Conservation (phyloP, 352 stramenopile species). For the Phytophthora vignae region DNA sequence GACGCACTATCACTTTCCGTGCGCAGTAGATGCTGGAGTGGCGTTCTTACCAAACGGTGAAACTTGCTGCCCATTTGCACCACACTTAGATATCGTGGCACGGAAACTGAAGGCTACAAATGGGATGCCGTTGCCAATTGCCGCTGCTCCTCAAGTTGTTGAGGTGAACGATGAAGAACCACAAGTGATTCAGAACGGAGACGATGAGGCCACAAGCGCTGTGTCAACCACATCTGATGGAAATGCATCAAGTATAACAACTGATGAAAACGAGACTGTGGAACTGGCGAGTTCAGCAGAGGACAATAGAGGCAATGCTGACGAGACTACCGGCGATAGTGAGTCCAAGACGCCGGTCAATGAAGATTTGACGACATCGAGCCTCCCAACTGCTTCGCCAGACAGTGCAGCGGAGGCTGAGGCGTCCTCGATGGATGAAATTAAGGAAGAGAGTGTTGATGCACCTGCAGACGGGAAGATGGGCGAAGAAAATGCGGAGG, state of each 20-base stretch:
- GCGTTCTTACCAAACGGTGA: constrained; percentile 76
- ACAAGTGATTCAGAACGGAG: background rate
- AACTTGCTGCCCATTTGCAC: constrained; percentile 64
- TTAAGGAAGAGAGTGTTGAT: constrained; percentile 7
- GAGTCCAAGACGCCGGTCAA: constrained; percentile 9
- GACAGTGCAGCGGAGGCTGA: background rate
- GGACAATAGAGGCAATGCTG: constrained; percentile 9
- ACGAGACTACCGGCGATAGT: background rate
- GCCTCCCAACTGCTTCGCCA: constrained; percentile 5
- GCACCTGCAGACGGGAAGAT: background rate
- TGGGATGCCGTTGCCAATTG: constrained; percentile 6
- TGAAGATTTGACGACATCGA: background rate
- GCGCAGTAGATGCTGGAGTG: constrained; percentile 81
- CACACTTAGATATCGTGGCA: constrained; percentile 65
- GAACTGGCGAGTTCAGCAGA: constrained; percentile 5
- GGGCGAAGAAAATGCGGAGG: constrained; percentile 1
- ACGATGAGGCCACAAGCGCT: background rate
- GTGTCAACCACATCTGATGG: constrained; percentile 11
- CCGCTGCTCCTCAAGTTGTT: background rate
- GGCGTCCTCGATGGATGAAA: constrained; percentile 4
- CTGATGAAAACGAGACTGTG: constrained; percentile 5
- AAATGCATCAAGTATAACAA: constrained; percentile 2
- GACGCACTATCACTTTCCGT: constrained; percentile 95
- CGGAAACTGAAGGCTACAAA: constrained; percentile 30
- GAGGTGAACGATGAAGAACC: background rate